Base-by-base conservation (phyloP, 2,329 filamentous ascomycete species). In the Fusarium abutilonis region DNA sequence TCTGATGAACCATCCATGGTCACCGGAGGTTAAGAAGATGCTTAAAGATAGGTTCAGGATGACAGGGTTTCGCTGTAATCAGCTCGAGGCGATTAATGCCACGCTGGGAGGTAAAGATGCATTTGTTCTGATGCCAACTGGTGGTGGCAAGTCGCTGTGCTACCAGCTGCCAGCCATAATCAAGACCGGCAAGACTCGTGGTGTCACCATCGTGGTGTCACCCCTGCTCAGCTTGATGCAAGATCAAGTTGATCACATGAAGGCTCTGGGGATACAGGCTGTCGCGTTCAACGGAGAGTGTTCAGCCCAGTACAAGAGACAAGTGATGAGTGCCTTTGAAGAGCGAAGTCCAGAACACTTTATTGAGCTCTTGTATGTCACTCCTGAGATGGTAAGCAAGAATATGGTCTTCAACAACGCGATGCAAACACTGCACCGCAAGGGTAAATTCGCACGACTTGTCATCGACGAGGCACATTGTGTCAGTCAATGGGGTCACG, bases 401-500 rank as follows among this genome's bases (percentile, higher is more conserved):
- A 99, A 89, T 73, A 75, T 82, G 38, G 78, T 79, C 3, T 90
- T 98, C 74, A 79, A 87, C 55, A 83, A 81, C 47, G 84, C 82
- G 3, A 82, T 99, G 62, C 78, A 85, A 47, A 81, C 80, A 3
- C 80, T 99, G n/a, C 84, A 97, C 74, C 76, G 77, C 13, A 86
- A 86, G 46, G 80, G 83, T 4, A 91, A 89, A 68, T 86, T 99
- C 48, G 94, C 96, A 14, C 87, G 95, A 23, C 86, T 99, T 44
- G 95, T 99, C 49, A 96, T 99, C 62, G 95, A 99, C 68, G 96
- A 99, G 78, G 95, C 95, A n/a, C 95, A 99, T 75, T 99, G 95
- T 75, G 94, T 99, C 23, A 98, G 95, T 75, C 93, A 99, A 80
- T 99, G 95, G 95, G 95, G 95, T 1, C 95, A 99, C 69, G 95